These are phyloP conservation scores for Rhododendron ferrugineum DNA, from an alignment of 148 eudicot genomes.

Conservation along the genomic window DNA sequence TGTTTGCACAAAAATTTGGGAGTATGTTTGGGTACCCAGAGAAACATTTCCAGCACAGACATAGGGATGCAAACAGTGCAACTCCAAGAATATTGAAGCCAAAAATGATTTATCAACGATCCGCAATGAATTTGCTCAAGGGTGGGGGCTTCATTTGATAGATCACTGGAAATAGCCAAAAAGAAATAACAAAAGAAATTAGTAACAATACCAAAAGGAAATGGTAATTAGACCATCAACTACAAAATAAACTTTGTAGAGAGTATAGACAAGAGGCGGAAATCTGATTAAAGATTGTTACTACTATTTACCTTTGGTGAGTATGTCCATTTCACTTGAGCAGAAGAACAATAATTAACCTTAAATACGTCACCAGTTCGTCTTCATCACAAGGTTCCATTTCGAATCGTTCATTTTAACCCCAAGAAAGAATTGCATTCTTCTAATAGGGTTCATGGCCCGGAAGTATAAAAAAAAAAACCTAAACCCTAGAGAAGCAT, in stretches of 20 bases:
- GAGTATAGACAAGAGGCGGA: background rate
- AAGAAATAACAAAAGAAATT: background rate
- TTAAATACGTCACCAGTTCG: background rate
- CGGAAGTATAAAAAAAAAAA: too few relatives aligned
- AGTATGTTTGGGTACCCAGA: background rate
- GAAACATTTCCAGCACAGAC: background rate
- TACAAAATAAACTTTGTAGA: background rate
- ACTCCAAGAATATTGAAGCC: background rate
- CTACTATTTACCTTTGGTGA: background rate
- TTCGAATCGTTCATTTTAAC: background rate
- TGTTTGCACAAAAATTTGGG: background rate
- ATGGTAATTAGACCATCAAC: background rate
- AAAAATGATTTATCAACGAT: background rate
- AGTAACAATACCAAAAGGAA: background rate
- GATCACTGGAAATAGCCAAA: background rate
- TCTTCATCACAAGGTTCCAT: background rate
- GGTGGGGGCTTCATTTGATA: constrained; percentile 1
- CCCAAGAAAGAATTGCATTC: background rate
- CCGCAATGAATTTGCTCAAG: background rate
- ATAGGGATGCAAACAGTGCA: background rate
- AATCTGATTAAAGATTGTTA: background rate
- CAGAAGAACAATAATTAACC: background rate
- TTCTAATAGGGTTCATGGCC: background rate
- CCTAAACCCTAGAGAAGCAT: background rate
- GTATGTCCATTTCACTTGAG: background rate